These are phyloP conservation scores for Pistacia atlantica DNA, from an alignment of 345 rosid genomes.

Conservation along the genomic window DNA sequence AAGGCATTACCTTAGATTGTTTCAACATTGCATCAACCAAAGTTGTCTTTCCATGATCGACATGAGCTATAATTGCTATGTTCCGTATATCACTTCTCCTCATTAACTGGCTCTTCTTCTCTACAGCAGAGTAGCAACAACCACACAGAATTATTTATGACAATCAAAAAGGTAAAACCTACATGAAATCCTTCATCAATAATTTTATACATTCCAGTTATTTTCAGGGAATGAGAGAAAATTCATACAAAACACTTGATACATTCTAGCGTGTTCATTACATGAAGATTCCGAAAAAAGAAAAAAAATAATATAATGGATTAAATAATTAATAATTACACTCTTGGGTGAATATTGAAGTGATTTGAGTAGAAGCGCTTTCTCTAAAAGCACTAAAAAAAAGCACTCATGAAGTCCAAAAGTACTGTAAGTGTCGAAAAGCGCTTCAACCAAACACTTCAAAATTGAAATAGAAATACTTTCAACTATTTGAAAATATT, in stretches of 20 bases:
- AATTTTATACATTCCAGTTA: too few relatives aligned
- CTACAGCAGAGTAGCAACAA: conserved; percentile 37
- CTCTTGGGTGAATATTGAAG: too few relatives aligned
- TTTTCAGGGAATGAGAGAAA: too few relatives aligned
- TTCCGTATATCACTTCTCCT: conserved; percentile 86
- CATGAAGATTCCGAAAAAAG: too few relatives aligned
- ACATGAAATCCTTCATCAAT: background rate
- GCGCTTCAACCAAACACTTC: background rate
- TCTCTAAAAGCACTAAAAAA: too few relatives aligned
- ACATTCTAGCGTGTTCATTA: too few relatives aligned
- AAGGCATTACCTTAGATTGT: conserved; percentile 75
- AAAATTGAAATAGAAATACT: background rate
- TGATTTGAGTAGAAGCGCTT: too few relatives aligned
- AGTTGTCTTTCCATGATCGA: conserved; percentile 98
- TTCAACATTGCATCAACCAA: conserved; percentile 95
- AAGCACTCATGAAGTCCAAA: too few relatives aligned
- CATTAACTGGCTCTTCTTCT: conserved; percentile 68
- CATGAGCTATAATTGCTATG: conserved; percentile 96
- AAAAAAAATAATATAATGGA: too few relatives aligned
- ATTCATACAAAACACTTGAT: too few relatives aligned
- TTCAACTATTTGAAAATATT: background rate
- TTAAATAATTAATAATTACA: too few relatives aligned
- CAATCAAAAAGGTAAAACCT: background rate
- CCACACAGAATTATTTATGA: background rate
- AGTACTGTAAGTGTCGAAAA: too few relatives aligned